Base-by-base conservation (phyloP, 495 filamentous ascomycete genomes). In the Aspergillus homomorphus region DNA sequence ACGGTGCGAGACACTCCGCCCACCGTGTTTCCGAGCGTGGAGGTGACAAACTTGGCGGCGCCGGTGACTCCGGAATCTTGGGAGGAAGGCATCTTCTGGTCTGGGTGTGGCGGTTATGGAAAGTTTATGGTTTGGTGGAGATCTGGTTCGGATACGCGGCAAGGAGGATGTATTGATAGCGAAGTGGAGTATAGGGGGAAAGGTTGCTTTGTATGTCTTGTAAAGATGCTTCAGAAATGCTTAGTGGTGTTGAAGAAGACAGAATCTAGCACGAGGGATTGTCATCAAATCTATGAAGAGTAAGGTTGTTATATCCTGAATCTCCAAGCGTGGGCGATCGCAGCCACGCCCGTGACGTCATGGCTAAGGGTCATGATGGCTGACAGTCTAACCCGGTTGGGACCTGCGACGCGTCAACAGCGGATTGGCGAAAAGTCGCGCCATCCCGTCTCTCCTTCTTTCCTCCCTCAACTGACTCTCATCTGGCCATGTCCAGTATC, bases 1-100 rank as follows among this genome's bases (percentile, higher is more conserved):
- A 85, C 82, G 1, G 88, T 90, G 57, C 86, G 84, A 2, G 85
- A 80, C 22, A 81, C 64, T 14, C 78, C 84, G 4, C 86, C 86
- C 15, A 90, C 80, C 1, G 85, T 84, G 66, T 84, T 83, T 46
- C 87, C 87, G 9, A 70, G 73, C 64, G 78, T 80, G 4, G 76
- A 79, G 15, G 77, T 81, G 43, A 77, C 76, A 61, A 77, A 78
- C 57, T 75, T 76, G 57, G 77, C 64, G 44, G 76, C 73, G 53
- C 73, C 73, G 1, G 73, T 76, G 42, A 67, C 67, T 58, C 73
- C 74, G 52, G 30, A 62, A 56, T 75, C 67, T 67, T 71, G 63
- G 23, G 69, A 66, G 53, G 61, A 60, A 19, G 48, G 48, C 48
- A 51, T 51, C 9, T 15, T 48, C 19, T 21, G 19, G 20, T 22